Base-by-base conservation (phyloP, 2,329 filamentous ascomycete genomes). In the Didymella sp. region DNA sequence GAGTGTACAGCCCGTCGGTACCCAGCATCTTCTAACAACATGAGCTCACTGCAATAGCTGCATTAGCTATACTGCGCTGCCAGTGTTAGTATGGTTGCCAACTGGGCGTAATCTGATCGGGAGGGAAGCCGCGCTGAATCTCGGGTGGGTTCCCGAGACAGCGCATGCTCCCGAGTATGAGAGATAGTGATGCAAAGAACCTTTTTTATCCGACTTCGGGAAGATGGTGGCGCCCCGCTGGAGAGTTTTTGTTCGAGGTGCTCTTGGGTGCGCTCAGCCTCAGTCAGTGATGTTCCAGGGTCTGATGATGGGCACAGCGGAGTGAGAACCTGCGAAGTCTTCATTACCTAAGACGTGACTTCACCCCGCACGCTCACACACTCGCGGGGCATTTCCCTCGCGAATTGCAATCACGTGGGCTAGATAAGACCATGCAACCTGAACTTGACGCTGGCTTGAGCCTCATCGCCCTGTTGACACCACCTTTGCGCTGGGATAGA, bases 281-380 rank as follows among this genome's bases (percentile, higher is more conserved):
- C n/a, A n/a, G 11, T 8, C 19, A 38, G 35, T 13, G 35, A 22
- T 3, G 19, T 22, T 38, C 19, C n/a, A n/a, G n/a, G n/a, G n/a
- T n/a, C n/a, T n/a, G n/a, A 11, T 37, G 17, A 13, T 4, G 19
- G 6, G 19, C 35, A 11, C 19, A n/a, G n/a, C 6, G 17, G 7
- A 27, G 15, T 27, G 9, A 19, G 25, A 40, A 2, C 15, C 13
- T 13, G 40, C 45, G 31, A 56, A 50, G 46, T 19, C 46, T 45
- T 24, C 13, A 19, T 56, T 51, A 56, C 52, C 45, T 41, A 51
- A 45, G 41, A 31, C 12, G 33, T 46, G 12, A 51, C 41, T 30
- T 41, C 38, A 33, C 54, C 37, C 54, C 48, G 48, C 54, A 51
- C 47, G 24, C 28, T 47, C 42, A 35, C 22, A 40, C 41, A 41